Evolutionary conservation across 2,329 filamentous ascomycete species (phyloP).

Genomic region (Chalara sp.): DNA sequence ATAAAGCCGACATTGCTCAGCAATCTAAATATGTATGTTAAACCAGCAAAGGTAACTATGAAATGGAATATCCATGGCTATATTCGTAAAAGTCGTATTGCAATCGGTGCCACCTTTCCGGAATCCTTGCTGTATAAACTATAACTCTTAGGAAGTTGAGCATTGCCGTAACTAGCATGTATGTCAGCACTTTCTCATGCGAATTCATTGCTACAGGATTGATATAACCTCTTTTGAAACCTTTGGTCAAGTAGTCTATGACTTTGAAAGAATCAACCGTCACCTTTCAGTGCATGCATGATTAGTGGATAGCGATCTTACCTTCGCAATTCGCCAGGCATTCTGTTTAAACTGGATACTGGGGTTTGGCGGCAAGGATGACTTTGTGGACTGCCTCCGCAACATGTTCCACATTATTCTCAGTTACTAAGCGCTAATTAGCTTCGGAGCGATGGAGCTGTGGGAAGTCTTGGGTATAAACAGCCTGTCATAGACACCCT

Average conservation of each 20-base stretch:
- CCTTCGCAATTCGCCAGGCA: too few species aligned
- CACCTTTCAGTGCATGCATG: too few species aligned
- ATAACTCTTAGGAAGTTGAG: constrained; percentile 12
- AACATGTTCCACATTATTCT: neutral
- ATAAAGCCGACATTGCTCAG: constrained; percentile 8
- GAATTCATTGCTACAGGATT: too few species aligned
- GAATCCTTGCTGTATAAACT: constrained; percentile 15
- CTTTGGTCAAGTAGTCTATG: too few species aligned
- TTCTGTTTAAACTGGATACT: too few species aligned
- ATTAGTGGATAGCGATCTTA: too few species aligned
- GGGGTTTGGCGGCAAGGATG: neutral
- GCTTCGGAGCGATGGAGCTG: neutral
- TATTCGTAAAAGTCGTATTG: constrained; percentile 20
- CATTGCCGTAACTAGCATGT: constrained; percentile 5
- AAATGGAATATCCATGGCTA: constrained; percentile 27
- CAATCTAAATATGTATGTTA: constrained; percentile 19
- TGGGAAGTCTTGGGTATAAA: neutral
- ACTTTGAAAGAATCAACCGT: too few species aligned
- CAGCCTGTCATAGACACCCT: neutral
- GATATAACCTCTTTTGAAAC: too few species aligned
- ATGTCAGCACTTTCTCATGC: constrained; percentile 12
- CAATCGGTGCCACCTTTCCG: constrained; percentile 20
- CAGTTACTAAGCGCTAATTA: neutral
- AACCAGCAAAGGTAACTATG: constrained; percentile 23
- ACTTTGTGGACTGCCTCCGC: neutral